Percentiles rank a stretch among this genome's conserved stretches.
Conservation (phyloP, 2,329 filamentous ascomycete species). For the Emydomyces testavorans region DNA sequence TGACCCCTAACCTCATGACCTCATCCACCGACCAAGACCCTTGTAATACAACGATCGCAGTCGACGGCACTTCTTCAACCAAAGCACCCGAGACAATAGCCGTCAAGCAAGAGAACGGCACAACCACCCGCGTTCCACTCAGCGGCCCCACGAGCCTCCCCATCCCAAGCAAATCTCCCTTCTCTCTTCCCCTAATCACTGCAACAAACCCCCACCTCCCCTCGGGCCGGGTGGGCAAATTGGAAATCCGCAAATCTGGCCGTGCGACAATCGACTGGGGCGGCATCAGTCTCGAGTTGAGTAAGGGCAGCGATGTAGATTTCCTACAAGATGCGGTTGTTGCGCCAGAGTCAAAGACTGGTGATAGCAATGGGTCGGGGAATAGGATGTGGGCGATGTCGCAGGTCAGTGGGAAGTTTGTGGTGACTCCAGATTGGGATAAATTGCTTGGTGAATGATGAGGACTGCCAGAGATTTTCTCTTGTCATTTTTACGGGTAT, state of each 20-base stretch:
- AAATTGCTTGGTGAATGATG: conserved; percentile 33
- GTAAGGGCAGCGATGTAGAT: conserved; percentile 44
- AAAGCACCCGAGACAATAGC: background rate
- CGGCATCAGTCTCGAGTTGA: conserved; percentile 47
- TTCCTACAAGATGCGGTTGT: conserved; percentile 52
- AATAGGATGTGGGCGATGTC: conserved; percentile 46
- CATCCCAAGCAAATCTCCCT: conserved; percentile 12
- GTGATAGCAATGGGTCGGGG: conserved; percentile 25
- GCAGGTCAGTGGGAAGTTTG: conserved; percentile 53
- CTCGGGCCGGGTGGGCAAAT: conserved; percentile 47
- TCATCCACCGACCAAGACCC: conserved; percentile 23
- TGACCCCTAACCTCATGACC: conserved; percentile 46
- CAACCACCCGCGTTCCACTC: conserved; percentile 4
- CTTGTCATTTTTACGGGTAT: background rate
- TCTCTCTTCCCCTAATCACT: conserved; percentile 27
- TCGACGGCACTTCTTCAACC: conserved; percentile 3
- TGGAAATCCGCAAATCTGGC: conserved; percentile 51
- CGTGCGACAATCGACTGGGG: conserved; percentile 53
- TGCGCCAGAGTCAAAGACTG: conserved; percentile 22
- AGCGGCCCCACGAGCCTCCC: conserved; percentile 2
- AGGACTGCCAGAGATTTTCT: background rate
- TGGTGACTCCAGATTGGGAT: conserved; percentile 51
- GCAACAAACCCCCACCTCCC: conserved; percentile 36
- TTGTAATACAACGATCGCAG: conserved; percentile 12
- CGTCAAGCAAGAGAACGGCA: conserved; percentile 14